Percentiles rank a stretch among this genome's conserved stretches.
These are phyloP conservation scores for Periconia sp. DNA, from an alignment of 2,329 filamentous ascomycete genomes.

Conservation along the genomic window DNA sequence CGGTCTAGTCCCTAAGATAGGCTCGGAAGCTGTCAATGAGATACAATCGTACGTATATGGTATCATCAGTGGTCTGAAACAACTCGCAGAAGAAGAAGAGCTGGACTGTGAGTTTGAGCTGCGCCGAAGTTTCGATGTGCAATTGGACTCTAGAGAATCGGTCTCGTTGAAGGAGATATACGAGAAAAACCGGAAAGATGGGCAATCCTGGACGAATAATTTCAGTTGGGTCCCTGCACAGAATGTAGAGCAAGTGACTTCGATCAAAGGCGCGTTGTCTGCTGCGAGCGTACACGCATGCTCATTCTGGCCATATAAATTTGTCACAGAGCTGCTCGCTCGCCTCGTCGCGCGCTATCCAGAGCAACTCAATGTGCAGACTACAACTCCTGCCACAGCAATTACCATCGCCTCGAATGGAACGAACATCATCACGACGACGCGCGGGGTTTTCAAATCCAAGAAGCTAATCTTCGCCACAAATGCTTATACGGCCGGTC, in stretches of 20 bases:
- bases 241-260: conserved; percentile 21
- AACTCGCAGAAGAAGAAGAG: conserved; percentile 20
- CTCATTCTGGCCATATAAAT: conserved; percentile 35
- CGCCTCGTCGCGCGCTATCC: conserved; percentile 19
- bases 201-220: conserved; percentile 22
- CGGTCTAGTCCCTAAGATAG: conserved; percentile 8
- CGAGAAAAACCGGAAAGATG: conserved; percentile 11
- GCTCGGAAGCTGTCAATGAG: conserved; percentile 10
- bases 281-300: conserved; percentile 24
- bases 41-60: conserved; percentile 21
- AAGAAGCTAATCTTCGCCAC: conserved; percentile 33
- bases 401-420: conserved; percentile 6
- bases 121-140: conserved; percentile 27
- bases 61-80: conserved; percentile 17
- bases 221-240: conserved; percentile 15
- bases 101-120: conserved; percentile 33
- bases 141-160: conserved; percentile 12
- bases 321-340: conserved; percentile 29
- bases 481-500: conserved; percentile 33
- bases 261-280: conserved; percentile 23
- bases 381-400: conserved; percentile 22
- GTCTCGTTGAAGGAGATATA: conserved; percentile 12
- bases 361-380: conserved; percentile 29
- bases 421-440: conserved; percentile 19
- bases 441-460: conserved; percentile 24